Evolutionary conservation across 331 rosid species (phyloP).

Genomic region (Acacia concinna): DNA sequence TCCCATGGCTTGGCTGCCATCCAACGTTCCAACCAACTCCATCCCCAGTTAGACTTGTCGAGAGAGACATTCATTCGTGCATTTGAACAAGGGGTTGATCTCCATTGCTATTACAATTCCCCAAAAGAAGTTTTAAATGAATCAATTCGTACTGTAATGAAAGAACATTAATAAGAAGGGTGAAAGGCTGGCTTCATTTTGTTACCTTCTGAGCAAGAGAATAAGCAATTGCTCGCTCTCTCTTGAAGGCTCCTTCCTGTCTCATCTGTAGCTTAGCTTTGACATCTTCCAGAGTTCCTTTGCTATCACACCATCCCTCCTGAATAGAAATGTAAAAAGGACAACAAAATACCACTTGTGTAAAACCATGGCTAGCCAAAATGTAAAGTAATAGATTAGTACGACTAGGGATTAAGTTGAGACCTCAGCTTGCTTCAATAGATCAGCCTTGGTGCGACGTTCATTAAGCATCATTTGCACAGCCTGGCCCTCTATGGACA

Average conservation of each 20-base stretch:
- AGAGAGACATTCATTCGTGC: slow-evolving; percentile 43
- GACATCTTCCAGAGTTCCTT: slow-evolving; percentile 75
- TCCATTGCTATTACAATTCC: slow-evolving; percentile 63
- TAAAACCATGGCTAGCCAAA: background rate
- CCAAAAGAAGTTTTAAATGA: background rate
- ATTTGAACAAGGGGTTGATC: slow-evolving; percentile 49
- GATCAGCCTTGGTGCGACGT: slow-evolving; percentile 65
- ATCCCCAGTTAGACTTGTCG: slow-evolving; percentile 76
- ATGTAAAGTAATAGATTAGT: background rate
- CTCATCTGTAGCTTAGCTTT: slow-evolving; percentile 81
- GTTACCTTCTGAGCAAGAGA: slow-evolving; percentile 88
- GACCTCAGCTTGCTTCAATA: slow-evolving; percentile 92
- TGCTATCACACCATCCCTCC: slow-evolving; percentile 99
- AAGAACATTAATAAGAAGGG: background rate
- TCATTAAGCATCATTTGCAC: slow-evolving; percentile 75
- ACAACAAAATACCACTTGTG: background rate
- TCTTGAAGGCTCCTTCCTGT: slow-evolving; percentile 90
- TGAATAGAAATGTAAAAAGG: slow-evolving; percentile 30
- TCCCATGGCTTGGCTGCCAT: slow-evolving; percentile 99
- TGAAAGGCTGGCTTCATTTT: background rate
- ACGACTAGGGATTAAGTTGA: background rate
- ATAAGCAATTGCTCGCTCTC: slow-evolving; percentile 93
- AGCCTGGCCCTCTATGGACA: slow-evolving; percentile 92
- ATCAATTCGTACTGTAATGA: background rate
- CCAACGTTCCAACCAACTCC: slow-evolving; percentile 99